Base-by-base conservation (phyloP, 371 early-diverging fungal species). In the Saksenaea vasiformis region DNA sequence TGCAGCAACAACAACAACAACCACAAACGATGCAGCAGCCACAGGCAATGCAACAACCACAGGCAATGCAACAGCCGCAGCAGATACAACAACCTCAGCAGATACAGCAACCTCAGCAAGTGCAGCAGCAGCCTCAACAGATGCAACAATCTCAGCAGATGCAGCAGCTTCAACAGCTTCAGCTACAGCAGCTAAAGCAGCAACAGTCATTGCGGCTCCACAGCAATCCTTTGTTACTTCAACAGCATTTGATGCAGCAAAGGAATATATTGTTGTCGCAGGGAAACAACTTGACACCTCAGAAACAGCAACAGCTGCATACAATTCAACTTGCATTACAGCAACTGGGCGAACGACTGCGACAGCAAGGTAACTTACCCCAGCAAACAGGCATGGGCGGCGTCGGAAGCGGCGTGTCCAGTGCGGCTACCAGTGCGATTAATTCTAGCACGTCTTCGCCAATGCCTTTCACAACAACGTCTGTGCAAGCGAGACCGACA, bases 221-320 rank as follows among this genome's bases (percentile, higher is more conserved):
- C 0, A 62, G 64, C 22, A 28, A 60, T 38, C 43, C 60, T 11
- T 10, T 55, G 36, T 61, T 68, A 35, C 68, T 71, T 7, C 68
- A 65, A 26, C 67, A 66, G 14, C 70, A 65, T 24, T 28, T 65
- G 17, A 61, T 64, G 31, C 76, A 69, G 28, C 73, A 72, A 31
- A 64, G 47, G 60, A 71, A 61, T 56, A 65, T 34, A 54, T 66
- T 55, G 24, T 43, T 37, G 58, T 67, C 27, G 27, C 39, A 37
- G 11, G 51, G 51, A 54, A 54, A 1, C 54, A 65, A 1, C 22
- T 53, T 72, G 1, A 72, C 69, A 9, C 71, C 65, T 8, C 71
- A 66, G 22, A 78, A 81, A 39, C 74, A 74, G 24, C 73, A 74
- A 27, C 81, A 81, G 28, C 55, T 72, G 5, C 60, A 62, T 10